A percentile compares a stretch with the other conserved stretches of the same genome.
Evolutionary conservation across 306 rosid genomes (phyloP).

Genomic region (Arachis hypogaea): DNA sequence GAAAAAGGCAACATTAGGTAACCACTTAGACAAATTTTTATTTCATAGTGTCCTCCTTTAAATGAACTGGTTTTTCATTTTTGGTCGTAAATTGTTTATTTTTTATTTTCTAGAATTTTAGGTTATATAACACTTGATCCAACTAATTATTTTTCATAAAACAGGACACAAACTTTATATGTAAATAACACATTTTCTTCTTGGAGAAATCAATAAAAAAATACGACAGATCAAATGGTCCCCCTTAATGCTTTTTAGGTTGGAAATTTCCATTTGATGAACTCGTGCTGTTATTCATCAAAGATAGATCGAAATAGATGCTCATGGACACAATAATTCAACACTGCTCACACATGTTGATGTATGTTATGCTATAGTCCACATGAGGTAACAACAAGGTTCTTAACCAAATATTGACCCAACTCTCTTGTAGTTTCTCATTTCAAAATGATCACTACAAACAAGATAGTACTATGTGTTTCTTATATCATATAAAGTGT

Average conservation of each 20-base stretch:
- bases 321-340: not conserved
- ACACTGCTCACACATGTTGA: not conserved
- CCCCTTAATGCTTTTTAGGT: not conserved
- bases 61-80: too few relatives aligned
- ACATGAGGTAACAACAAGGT: not conserved
- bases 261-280: not conserved
- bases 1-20: constrained; percentile 33
- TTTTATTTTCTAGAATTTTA: too few relatives aligned
- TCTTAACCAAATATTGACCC: not conserved
- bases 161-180: too few relatives aligned
- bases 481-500: not conserved
- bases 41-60: not conserved
- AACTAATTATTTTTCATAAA: too few relatives aligned
- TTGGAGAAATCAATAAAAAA: too few relatives aligned
- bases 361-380: not conserved
- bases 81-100: too few relatives aligned
- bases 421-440: not conserved
- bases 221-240: too few relatives aligned
- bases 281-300: not conserved
- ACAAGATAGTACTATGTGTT: constrained; percentile 7
- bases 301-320: not conserved
- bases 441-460: not conserved
- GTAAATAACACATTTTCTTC: too few relatives aligned
- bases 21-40: constrained; percentile 22
- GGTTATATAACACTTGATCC: too few relatives aligned